Base-by-base conservation (phyloP, 805 yeast genomes). In the Saccharomycopsis sp. region DNA sequence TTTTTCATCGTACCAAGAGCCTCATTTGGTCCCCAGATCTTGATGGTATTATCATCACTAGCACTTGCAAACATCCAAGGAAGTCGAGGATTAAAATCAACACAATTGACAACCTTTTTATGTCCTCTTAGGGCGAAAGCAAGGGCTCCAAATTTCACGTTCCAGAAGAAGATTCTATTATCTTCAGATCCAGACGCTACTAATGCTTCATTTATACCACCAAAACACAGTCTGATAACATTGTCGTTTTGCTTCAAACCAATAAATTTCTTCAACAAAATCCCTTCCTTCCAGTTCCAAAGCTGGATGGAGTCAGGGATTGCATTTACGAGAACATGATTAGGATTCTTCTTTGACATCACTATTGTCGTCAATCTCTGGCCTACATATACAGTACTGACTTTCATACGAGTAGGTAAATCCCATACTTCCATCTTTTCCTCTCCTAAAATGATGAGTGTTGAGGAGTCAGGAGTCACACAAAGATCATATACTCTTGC, bases 171-270 rank as follows among this genome's bases (percentile, higher is more conserved):
- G 2, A 89, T 77, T 56, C 79, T 75, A 0, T 90, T 90, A 69
- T 91, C 96, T 67, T 88, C 96, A 52, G 92, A 83, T 0, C 97
- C 97, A 63, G 90, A 82, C n/a, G 86, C 72, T 0, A 89, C 80
- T 55, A 88, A 73, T 62, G 84, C 83, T 64, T 88, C 93, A 60
- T 82, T 77, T 58, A 78, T 77, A 52, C 85, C 85, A 0, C 96
- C 96, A 68, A 90, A 85, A 63, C 89, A 79, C 0, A 96, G 84
- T 54, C 96, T 76, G 20, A 92, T 82, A 44, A 90, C 83, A 65
- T 76, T 85, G 24, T 84, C 78, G 29, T 81, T 79, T 68, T 88
- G 96, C 58, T 79, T 78, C 67, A 86, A 89, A 1, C 97, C 96
- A 52, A 82, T 74, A 62, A 80, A 86, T 64, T 83, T 87, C 58